phyloP scores from a whole-genome alignment of 345 rosid genomes.

The Sisymbrium irio region DNA sequence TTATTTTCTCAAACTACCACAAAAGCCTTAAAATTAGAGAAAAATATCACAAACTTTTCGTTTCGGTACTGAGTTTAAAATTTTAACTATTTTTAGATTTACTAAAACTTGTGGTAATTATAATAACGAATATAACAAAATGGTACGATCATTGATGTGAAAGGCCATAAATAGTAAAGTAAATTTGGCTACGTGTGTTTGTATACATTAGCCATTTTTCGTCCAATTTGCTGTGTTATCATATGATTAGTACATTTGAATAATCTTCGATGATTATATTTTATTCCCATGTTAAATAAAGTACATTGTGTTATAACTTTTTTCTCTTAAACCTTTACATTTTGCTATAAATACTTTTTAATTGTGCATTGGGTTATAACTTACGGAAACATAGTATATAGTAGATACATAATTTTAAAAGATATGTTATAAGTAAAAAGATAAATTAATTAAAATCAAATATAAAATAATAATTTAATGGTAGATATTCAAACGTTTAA shows the following conservation, averaged over 20 bases:
- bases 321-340: too few relatives aligned
- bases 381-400: background rate
- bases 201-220: background rate
- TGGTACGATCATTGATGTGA: background rate
- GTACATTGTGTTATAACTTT: background rate
- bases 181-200: slow-evolving; percentile 11
- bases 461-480: background rate
- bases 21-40: background rate
- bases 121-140: background rate
- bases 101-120: background rate
- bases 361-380: background rate
- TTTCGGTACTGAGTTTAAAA: background rate
- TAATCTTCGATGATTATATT: background rate
- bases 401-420: background rate
- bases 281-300: background rate
- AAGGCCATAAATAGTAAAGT: background rate
- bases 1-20: background rate
- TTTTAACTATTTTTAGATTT: background rate
- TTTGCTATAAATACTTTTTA: too few relatives aligned
- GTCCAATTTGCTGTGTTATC: background rate
- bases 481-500: background rate
- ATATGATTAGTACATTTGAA: background rate
- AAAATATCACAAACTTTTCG: background rate
- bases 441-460: background rate
- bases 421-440: background rate